Evolutionary conservation across 2,329 filamentous ascomycete genomes (phyloP).

Genomic region (Fusarium buharicum): DNA sequence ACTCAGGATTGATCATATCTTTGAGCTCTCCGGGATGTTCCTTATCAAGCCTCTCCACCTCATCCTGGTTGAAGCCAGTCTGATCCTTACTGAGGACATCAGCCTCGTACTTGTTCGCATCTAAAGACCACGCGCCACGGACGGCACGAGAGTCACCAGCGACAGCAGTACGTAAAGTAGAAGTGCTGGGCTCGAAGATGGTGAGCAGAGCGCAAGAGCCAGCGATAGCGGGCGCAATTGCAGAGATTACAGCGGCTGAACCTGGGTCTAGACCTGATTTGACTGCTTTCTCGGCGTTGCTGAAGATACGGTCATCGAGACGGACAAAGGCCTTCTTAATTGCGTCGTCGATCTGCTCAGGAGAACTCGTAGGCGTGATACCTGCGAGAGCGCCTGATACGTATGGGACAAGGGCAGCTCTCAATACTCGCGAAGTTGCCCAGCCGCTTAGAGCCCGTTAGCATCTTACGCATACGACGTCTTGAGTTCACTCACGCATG

Average conservation of each 20-base stretch:
- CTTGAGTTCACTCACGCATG: conserved; percentile 54
- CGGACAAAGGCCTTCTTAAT: conserved; percentile 68
- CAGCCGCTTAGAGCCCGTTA: conserved; percentile 47
- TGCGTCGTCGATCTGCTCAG: conserved; percentile 61
- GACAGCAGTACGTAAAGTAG: conserved; percentile 70
- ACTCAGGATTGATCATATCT: conserved; percentile 58
- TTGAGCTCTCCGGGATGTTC: conserved; percentile 72
- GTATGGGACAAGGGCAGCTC: conserved; percentile 54
- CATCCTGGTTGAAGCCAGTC: conserved; percentile 69
- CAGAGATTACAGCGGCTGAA: conserved; percentile 43
- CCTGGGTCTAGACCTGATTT: conserved; percentile 45
- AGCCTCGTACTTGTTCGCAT: conserved; percentile 59
- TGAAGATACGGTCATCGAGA: conserved; percentile 67
- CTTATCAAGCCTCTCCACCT: conserved; percentile 63
- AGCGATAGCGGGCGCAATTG: conserved; percentile 52
- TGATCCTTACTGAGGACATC: conserved; percentile 71
- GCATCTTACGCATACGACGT: background rate
- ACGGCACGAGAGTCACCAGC: conserved; percentile 76
- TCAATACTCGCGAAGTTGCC: conserved; percentile 55
- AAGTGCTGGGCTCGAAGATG: conserved; percentile 65
- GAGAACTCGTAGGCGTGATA: conserved; percentile 49
- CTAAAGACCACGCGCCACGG: conserved; percentile 60
- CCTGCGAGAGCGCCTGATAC: conserved; percentile 52
- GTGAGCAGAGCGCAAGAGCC: conserved; percentile 74
- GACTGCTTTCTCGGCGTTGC: conserved; percentile 49